Conservation (phyloP, 2,329 filamentous ascomycete genomes). For the Pseudogymnoascus verrucosus region DNA sequence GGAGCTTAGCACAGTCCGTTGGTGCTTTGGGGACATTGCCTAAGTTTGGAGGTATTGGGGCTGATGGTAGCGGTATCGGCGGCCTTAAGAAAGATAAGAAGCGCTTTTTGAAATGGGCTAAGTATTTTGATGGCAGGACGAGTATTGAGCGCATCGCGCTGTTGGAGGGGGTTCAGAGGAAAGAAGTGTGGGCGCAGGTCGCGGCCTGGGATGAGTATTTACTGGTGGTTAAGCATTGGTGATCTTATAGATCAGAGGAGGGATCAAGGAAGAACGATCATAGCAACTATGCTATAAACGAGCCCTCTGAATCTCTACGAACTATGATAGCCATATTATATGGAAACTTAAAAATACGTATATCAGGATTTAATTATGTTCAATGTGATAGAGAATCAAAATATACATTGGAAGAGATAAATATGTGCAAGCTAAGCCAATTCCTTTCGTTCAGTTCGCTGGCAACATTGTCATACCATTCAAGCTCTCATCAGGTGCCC, state of each 20-base stretch:
- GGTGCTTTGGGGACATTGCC: neutral
- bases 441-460: no score
- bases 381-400: neutral
- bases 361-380: neutral
- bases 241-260: slow-evolving; percentile 10
- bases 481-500: neutral
- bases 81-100: slow-evolving; percentile 45
- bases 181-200: slow-evolving; percentile 63
- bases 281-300: neutral
- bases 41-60: neutral
- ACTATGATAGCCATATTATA: neutral
- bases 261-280: neutral
- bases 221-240: slow-evolving; percentile 65
- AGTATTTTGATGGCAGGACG: slow-evolving; percentile 80
- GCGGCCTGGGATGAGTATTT: slow-evolving; percentile 61
- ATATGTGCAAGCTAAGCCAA: neutral
- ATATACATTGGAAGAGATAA: slow-evolving; percentile 2
- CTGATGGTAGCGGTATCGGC: neutral
- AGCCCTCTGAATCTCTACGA: neutral
- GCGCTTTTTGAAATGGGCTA: slow-evolving; percentile 63
- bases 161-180: slow-evolving; percentile 80
- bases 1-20: slow-evolving; percentile 10
- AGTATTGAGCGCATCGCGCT: slow-evolving; percentile 80
- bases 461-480: neutral
- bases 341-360: neutral